Percentiles rank a stretch among this genome's conserved stretches.
Evolutionary conservation across 2,329 filamentous ascomycete species (phyloP).

Genomic region (Paradendryphiella salina): DNA sequence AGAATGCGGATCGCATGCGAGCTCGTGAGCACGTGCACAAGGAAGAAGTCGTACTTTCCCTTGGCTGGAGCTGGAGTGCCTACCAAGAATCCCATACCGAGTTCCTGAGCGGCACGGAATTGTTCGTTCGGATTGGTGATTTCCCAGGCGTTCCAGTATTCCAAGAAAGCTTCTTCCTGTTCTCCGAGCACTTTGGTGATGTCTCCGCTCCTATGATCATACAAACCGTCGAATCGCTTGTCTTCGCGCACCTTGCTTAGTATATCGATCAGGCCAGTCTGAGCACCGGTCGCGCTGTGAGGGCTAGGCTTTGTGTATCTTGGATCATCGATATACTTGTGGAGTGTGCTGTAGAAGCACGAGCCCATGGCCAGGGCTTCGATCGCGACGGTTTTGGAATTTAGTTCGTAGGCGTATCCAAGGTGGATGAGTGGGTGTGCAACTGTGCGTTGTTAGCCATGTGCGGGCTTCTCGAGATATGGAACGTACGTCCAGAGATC

Average conservation of each 20-base stretch:
- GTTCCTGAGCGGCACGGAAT: conserved; percentile 70
- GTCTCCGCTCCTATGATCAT: conserved; percentile 64
- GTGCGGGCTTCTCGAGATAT: conserved; percentile 14
- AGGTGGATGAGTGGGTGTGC: conserved; percentile 93
- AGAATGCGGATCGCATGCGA: conserved; percentile 88
- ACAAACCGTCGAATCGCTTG: conserved; percentile 68
- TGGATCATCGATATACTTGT: conserved; percentile 70
- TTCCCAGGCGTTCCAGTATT: conserved; percentile 89
- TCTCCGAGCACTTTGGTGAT: conserved; percentile 69
- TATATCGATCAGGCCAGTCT: conserved; percentile 68
- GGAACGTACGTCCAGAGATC: conserved; percentile 71
- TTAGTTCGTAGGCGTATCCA: conserved; percentile 88
- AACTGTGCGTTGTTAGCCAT: conserved; percentile 55
- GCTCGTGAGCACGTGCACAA: conserved; percentile 75
- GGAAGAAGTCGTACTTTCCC: conserved; percentile 75
- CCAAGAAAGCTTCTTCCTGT: conserved; percentile 70
- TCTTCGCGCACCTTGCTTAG: conserved; percentile 71
- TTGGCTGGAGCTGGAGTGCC: conserved; percentile 49
- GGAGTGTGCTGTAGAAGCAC: conserved; percentile 60
- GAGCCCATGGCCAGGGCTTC: conserved; percentile 77
- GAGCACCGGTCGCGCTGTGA: conserved; percentile 49
- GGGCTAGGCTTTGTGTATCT: conserved; percentile 68
- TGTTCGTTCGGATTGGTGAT: conserved; percentile 69
- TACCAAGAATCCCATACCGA: conserved; percentile 63
- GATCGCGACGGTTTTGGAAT: conserved; percentile 81